Evolutionary conservation across 106 monocot species (phyloP).

Genomic region (Dioscorea alata): DNA sequence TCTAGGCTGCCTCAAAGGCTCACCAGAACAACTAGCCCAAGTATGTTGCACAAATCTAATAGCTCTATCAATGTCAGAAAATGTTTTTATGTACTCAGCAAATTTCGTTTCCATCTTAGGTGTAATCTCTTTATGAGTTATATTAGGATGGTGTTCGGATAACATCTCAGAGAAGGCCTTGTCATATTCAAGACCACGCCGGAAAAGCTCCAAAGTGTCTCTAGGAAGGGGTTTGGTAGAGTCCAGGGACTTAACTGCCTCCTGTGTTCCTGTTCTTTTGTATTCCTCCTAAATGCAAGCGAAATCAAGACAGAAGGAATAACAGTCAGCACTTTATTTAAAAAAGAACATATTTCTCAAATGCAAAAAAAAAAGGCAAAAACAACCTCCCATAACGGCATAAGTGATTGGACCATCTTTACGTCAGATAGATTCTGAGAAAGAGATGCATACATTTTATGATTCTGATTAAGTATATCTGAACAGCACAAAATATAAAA

Average conservation of each 20-base stretch:
- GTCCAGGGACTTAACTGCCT: constrained; percentile 22
- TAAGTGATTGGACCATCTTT: constrained; percentile 92
- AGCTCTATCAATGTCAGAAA: constrained; percentile 14
- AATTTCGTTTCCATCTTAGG: constrained; percentile 17
- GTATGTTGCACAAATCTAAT: constrained; percentile 2
- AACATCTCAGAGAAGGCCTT: constrained; percentile 31
- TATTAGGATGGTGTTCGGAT: constrained; percentile 15
- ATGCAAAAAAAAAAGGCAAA: constrained; percentile 14
- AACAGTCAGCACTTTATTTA: background rate
- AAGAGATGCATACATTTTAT: constrained; percentile 73
- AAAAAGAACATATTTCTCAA: background rate
- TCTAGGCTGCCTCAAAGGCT: background rate
- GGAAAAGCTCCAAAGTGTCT: constrained; percentile 37
- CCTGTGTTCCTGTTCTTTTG: constrained; percentile 48
- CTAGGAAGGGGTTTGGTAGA: constrained; percentile 38
- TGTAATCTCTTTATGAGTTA: constrained; percentile 19
- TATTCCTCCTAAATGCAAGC: constrained; percentile 47
- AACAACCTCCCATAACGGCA: constrained; percentile 90
- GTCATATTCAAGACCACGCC: constrained; percentile 35
- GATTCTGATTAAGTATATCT: constrained; percentile 83
- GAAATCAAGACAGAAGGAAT: constrained; percentile 7
- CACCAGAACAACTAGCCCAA: background rate
- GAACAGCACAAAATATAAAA: constrained; percentile 22
- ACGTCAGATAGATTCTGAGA: constrained; percentile 77
- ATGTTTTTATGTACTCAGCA: constrained; percentile 27